Percentiles rank a stretch among this genome's conserved stretches.
phyloP scores from a whole-genome alignment of 257 asterid species.

The Capsicum rhomboideum region DNA sequence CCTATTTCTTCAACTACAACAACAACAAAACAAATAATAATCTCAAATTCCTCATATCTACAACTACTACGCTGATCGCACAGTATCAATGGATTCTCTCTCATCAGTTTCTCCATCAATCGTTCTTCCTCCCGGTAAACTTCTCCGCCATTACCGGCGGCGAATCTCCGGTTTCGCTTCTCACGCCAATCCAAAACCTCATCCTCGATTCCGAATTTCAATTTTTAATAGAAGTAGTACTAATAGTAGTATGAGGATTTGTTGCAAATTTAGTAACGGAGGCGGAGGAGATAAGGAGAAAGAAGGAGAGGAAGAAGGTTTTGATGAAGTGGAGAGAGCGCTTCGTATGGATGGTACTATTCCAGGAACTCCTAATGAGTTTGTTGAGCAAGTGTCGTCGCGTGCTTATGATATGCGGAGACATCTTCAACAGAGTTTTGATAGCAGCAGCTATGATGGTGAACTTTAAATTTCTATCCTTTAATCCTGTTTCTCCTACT shows the following conservation, averaged over 20 bases:
- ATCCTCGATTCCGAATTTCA: conserved; percentile 10
- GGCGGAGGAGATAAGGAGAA: conserved; percentile 17
- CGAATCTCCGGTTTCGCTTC: conserved; percentile 15
- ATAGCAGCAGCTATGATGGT: conserved; percentile 94
- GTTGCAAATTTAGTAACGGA: conserved; percentile 14
- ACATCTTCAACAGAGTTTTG: conserved; percentile 78
- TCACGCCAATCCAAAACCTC: conserved; percentile 1
- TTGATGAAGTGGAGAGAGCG: conserved; percentile 76
- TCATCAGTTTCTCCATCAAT: conserved; percentile 50
- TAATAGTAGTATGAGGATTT: background rate
- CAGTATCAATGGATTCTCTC: conserved; percentile 49
- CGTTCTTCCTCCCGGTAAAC: conserved; percentile 40
- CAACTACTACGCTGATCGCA: background rate
- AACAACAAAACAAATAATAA: too few relatives aligned
- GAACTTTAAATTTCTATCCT: background rate
- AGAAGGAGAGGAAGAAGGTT: conserved; percentile 27
- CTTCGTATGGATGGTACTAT: conserved; percentile 85
- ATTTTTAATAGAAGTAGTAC: background rate
- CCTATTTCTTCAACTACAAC: too few relatives aligned
- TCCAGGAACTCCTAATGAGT: conserved; percentile 67
- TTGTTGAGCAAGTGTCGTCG: conserved; percentile 83
- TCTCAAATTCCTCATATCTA: background rate
- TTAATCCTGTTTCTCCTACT: too few relatives aligned
- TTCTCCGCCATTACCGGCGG: conserved; percentile 32
- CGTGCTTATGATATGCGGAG: conserved; percentile 93